Evolutionary conservation across 352 stramenopile species (phyloP), one percentile per base, ranked within the genome.

Genomic region (Globisporangium cederbergense): DNA sequence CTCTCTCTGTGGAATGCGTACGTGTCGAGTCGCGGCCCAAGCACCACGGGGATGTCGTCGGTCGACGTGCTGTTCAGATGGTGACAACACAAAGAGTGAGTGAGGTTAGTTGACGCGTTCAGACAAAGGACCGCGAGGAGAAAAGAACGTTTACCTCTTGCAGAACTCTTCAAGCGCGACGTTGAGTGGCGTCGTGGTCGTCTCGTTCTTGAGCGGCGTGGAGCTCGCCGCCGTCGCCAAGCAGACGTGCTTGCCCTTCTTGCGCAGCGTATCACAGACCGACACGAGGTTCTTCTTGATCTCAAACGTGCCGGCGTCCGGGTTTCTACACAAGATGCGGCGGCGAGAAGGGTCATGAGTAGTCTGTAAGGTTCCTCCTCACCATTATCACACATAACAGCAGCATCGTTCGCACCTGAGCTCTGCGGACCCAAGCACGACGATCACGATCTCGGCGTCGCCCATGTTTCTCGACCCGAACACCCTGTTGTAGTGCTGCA

Each of bases 171-270:
- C 75, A 8, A 95, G 73, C 52, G 81, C 79, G 3, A 65, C 70
- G 65, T 92, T 93, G 62, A 93, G 65, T 34, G 71, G 77, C 2
- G 65, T 58, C 54, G 51, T 76, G 42, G 80, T 72, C 0, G 61
- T 66, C 11, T 81, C 72, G 43, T 61, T 76, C 22, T 55, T 65
- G 46, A 75, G 69, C 54, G 73, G 83, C 5, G 76, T 64, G 25
- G 75, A 53, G 32, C 77, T 91, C 22, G 74, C 83, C 10, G 82
- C 68, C 0, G 86, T 89, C 22, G 81, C 86, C 40, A 92, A 52
- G 50, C 80, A 93, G 30, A 95, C 86, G 30, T 82, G 74, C 70
- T 93, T 93, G 30, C 82, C 80, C 62, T 95, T 93, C 74, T 91
- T 95, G 38, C 77, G 74, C 61, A 95, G 63, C 2, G 86, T 76